Evolutionary conservation across 192 early-diverging fungal genomes (phyloP).

Genomic region (Mortierella claussenii): DNA sequence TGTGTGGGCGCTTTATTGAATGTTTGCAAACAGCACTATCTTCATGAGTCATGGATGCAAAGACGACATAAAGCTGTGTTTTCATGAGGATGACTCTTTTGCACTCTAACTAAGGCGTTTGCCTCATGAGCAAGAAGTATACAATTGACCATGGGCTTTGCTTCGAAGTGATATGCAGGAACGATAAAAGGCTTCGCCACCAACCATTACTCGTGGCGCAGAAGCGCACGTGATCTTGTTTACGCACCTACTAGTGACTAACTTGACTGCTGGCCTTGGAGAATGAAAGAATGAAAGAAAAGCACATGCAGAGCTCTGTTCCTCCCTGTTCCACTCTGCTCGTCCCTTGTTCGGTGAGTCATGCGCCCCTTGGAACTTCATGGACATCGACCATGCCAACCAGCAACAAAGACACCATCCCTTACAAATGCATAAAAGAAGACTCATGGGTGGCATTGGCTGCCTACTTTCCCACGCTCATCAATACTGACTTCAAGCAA

Average conservation of each 20-base stretch:
- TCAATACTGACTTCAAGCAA: not conserved
- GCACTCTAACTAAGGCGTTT: too few species aligned
- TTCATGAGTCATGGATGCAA: too few species aligned
- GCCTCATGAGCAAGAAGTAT: too few species aligned
- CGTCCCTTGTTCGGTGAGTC: conserved; percentile 44
- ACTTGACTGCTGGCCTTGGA: too few species aligned
- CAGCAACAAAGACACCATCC: not conserved
- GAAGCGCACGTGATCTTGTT: not conserved
- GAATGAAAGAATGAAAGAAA: not conserved
- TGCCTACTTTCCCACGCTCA: conserved; percentile 21
- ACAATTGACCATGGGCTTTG: too few species aligned
- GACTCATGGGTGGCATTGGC: not conserved
- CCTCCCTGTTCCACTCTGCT: not conserved
- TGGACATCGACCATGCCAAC: not conserved
- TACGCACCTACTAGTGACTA: too few species aligned
- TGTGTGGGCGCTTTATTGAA: too few species aligned
- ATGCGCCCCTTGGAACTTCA: conserved; percentile 1
- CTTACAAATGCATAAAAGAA: conserved; percentile 4
- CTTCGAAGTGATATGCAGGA: too few species aligned
- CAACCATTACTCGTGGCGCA: not conserved
- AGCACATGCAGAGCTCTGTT: not conserved
- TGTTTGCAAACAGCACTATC: too few species aligned
- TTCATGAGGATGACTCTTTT: too few species aligned
- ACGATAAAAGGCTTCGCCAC: not conserved
- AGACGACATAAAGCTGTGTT: too few species aligned